Base-by-base conservation (phyloP, 352 stramenopile genomes). In the Pythium rishiriense region DNA sequence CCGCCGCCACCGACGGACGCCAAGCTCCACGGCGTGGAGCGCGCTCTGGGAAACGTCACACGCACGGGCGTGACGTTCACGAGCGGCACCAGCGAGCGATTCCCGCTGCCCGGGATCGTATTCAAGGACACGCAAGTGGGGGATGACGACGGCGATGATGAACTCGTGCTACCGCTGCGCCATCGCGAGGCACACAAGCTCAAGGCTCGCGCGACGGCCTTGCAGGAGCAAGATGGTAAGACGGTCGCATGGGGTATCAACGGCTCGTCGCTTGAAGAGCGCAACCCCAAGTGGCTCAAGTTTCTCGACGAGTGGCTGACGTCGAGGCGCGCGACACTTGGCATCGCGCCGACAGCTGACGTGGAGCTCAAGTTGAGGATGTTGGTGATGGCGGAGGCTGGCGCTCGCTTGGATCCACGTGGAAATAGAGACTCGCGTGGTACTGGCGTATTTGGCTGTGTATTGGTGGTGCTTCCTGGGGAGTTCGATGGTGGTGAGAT, bases 361-460 rank as follows among this genome's bases (percentile, higher is more conserved):
- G 29, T 59, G 17, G 26, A 58, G 0, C 33, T 55, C 25, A 52
- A 55, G 39, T 41, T 77, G 35, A 79, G 81, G 64, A 83, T 79
- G 58, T 28, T 83, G 56, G 60, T 83, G 3, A 42, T 81, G 21
- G 59, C 79, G 79, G 47, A 31, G 64, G 31, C 53, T 39, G 22
- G 70, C 11, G 29, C 14, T 7, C 48, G 29, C 2, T 17, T 54
- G 12, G 26, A 54, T 11, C 12, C 25, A 8, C 26, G 10, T 19
- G 11, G 81, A 58, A 60, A 74, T n/a, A 73, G 83, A 35, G 81
- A 64, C 42, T 70, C 78, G 67, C 79, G 81, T 46, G 70, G 76
- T 37, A 28, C 45, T 17, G 75, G 75, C 1, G 81, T 84, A 70
- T 77, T 83, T 31, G 75, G 70, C 1, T 76, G 73, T 4, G 50